phyloP scores from a whole-genome alignment of 495 filamentous ascomycete genomes.

The Neurospora sp. region DNA sequence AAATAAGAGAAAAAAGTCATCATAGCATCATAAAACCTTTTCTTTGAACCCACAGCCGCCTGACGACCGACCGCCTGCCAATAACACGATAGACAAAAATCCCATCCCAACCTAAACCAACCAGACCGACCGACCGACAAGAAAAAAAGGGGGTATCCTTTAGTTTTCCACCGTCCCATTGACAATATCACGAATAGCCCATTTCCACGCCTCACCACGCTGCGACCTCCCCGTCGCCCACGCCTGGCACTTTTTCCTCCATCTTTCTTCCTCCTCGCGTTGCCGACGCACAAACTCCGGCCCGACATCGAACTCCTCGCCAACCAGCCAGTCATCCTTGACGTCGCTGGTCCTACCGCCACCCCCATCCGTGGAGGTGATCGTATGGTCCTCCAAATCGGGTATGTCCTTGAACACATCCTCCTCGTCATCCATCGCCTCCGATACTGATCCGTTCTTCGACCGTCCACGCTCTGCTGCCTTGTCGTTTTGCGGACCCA shows the following conservation, averaged over 20 bases:
- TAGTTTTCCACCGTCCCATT: constrained; percentile 15
- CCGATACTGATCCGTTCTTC: constrained; percentile 19
- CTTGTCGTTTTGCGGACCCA: constrained; percentile 32
- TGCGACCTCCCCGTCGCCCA: constrained; percentile 48
- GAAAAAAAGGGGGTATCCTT: not conserved
- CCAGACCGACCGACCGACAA: not conserved
- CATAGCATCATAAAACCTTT: not conserved
- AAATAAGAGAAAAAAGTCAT: not conserved
- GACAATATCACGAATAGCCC: constrained; percentile 40
- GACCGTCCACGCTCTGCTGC: not conserved
- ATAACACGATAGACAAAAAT: not conserved
- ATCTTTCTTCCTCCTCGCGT: constrained; percentile 81
- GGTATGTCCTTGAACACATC: constrained; percentile 47
- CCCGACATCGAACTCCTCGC: constrained; percentile 95
- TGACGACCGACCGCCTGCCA: not conserved
- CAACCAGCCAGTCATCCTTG: constrained; percentile 71
- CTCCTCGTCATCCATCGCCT: constrained; percentile 57
- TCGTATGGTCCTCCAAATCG: constrained; percentile 40
- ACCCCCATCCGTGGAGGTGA: constrained; percentile 28
- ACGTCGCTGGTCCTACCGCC: constrained; percentile 40
- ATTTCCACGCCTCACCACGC: constrained; percentile 36
- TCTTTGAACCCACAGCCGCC: not conserved
- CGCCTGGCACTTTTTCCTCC: constrained; percentile 70
- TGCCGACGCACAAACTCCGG: constrained; percentile 87
- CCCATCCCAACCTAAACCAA: not conserved